These are phyloP conservation scores for Ophiostoma triangulosporum DNA, from an alignment of 2,329 filamentous ascomycete species.

Conservation along the genomic window DNA sequence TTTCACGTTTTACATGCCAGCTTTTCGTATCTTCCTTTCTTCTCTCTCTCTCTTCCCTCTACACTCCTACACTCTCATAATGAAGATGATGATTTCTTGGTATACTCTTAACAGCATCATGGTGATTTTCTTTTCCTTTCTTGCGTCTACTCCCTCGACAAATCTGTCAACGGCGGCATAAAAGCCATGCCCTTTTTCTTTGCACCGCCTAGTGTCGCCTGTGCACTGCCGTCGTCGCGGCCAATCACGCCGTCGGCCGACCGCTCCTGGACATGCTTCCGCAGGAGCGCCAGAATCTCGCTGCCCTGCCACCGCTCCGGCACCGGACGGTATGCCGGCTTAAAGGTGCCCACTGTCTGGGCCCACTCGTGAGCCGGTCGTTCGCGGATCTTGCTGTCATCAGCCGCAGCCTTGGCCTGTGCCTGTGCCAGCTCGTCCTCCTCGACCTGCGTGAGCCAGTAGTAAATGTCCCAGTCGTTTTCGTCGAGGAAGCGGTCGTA, in stretches of 20 bases:
- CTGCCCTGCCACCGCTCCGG: slow-evolving; percentile 74
- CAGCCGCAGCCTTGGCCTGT: slow-evolving; percentile 18
- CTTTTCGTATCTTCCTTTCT: not conserved
- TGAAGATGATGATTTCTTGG: slow-evolving; percentile 11
- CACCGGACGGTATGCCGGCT: slow-evolving; percentile 83
- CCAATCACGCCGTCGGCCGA: slow-evolving; percentile 40
- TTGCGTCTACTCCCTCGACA: not conserved
- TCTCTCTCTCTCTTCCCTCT: slow-evolving; percentile 4
- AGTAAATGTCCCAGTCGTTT: slow-evolving; percentile 99
- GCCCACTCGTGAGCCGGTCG: slow-evolving; percentile 70
- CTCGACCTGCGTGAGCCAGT: slow-evolving; percentile 86
- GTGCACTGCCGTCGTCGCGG: slow-evolving; percentile 20
- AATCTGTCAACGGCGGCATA: slow-evolving; percentile 34
- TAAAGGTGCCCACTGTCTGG: slow-evolving; percentile 89
- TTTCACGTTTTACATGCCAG: not conserved
- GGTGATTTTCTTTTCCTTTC: not conserved
- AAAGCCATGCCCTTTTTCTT: slow-evolving; percentile 37
- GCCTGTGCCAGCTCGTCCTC: not conserved
- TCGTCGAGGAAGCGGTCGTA: slow-evolving; percentile 94
- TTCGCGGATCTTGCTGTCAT: slow-evolving; percentile 17
- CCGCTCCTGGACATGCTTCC: slow-evolving; percentile 63
- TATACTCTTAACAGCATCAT: slow-evolving; percentile 2
- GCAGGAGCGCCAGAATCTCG: slow-evolving; percentile 61
- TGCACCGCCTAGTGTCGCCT: slow-evolving; percentile 8
- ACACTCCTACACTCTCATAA: too few relatives aligned